Evolutionary conservation across 169 alveolate species (phyloP).

Genomic region (Plasmodium vinckei): DNA sequence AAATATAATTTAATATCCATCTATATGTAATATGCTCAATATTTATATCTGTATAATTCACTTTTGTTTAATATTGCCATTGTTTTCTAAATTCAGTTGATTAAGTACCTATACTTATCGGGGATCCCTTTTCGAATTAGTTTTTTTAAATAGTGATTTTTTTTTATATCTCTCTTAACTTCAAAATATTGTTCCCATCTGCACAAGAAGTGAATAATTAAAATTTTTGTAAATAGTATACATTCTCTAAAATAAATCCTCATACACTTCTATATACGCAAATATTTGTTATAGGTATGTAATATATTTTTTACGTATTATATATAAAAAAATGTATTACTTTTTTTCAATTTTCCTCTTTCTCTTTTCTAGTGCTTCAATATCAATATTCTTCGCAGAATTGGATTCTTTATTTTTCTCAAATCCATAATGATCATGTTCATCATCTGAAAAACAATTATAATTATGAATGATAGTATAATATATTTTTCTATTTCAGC

Average conservation of each 20-base stretch:
- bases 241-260: too few relatives aligned
- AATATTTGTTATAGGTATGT: not conserved
- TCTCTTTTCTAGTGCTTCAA: slow-evolving; percentile 33
- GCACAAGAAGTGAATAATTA: not conserved
- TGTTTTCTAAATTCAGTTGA: not conserved
- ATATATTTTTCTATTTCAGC: too few relatives aligned
- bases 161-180: slow-evolving; percentile 66
- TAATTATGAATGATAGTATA: not conserved
- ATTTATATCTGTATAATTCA: not conserved
- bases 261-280: not conserved
- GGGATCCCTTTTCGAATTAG: slow-evolving; percentile 86
- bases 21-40: too few relatives aligned
- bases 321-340: slow-evolving; percentile 18
- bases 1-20: too few relatives aligned
- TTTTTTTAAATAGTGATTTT: slow-evolving; percentile 74
- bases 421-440: slow-evolving; percentile 72
- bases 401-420: slow-evolving; percentile 57
- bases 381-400: slow-evolving; percentile 22
- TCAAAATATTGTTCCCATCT: slow-evolving; percentile 65
- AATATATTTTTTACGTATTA: not conserved
- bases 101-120: slow-evolving; percentile 80
- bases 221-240: too few relatives aligned
- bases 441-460: slow-evolving; percentile 32
- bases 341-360: slow-evolving; percentile 63
- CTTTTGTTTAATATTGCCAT: slow-evolving; percentile 2